Base-by-base conservation (phyloP, 73 alveolate genomes). In the Chromera velia region DNA sequence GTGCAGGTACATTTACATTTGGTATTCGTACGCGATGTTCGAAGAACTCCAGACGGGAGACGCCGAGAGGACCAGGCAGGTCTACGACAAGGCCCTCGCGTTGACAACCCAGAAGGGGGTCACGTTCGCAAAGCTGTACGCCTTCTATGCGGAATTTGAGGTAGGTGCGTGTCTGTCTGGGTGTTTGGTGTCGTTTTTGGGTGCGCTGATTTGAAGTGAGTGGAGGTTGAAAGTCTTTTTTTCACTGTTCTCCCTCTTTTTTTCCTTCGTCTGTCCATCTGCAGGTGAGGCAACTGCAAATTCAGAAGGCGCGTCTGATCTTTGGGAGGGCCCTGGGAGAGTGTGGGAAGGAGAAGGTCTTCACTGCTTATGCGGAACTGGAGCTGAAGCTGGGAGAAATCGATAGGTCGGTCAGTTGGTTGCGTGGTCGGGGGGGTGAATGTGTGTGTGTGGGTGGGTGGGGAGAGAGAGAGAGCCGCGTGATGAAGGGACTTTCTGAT, bases 1-100 rank as follows among this genome's bases (percentile, higher is more conserved):
- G n/a, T n/a, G n/a, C n/a, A n/a, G n/a, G n/a, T 40, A 40, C 55
- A 68, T 77, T 63, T 77, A 77, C 70, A 76, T 77, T 1, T 77
- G 84, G 83, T n/a, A 49, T 17, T 33, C 55, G 74, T 63, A 49
- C 47, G 82, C 81, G 6, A 72, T 74, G 0, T 74, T 74, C 64
- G 82, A 74, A 66, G 73, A 30, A 13, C 4, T 40, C 22, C 55
- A 40, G 55, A 40, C 55, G 22, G 55, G 55, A 4, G 55, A 40
- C 55, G 13, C 13, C 22, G 55, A 40, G 55, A 40, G 13, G 55
- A 13, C 55, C 22, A 4, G 55, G 4, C 55, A 40, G 55, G 55
- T 40, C 22, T 40, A 40, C 55, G 22, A 13, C 55, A 40, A 40
- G 55, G 55, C 55, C 22, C 55, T 40, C 55, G 55, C 4, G 22